Evolutionary conservation across 2,329 filamentous ascomycete species (phyloP), one percentile per base, ranked within the genome.

Genomic region (Botrytis elliptica): DNA sequence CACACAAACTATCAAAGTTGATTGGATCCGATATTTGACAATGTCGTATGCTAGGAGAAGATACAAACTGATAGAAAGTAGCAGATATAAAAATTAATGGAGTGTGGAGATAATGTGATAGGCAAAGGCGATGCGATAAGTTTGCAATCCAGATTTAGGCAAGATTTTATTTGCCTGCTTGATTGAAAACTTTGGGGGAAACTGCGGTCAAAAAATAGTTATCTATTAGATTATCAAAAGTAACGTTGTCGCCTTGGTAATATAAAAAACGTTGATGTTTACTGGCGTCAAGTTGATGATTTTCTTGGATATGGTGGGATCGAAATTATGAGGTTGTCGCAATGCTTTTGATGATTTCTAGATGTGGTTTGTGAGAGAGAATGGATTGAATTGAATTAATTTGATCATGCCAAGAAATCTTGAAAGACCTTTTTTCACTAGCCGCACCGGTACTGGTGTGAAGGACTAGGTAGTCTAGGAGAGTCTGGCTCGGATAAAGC

Each of bases 31-130:
- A 42, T 57, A 29, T 57, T 20, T 25, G 49, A 57, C 36, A 29
- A 57, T 16, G n/a, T 33, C 66, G 36, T 33, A 20, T 4, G n/a
- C 22, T 57, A 25, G 38, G 49, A 44, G 36, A 55, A 67, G 66
- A 69, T 69, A 69, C 66, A 69, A 69, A 69, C 66, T 57, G 66
- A 69, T 57, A 22, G n/a, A n/a, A 33, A 57, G 38, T 42, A 38
- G 18, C 46, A 69, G 38, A 57, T 69, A 69, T 33, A n/a, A 29
- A 33, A 57, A 57, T 18, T 57, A 57, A n/a, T 42, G n/a, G 38
- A 25, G 25, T 18, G 22, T 57, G 66, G 18, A 55, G 49, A 42
- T 33, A 29, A 14, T 57, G 44, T 57, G 49, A 57, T 69, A 5
- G 66, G 38, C 49, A 69, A 57, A 42, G 20, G 49, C 38, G 66